Evolutionary conservation across 257 asterid genomes (phyloP), one percentile per base, ranked within the genome.

Genomic region (Solanum peruvianum): DNA sequence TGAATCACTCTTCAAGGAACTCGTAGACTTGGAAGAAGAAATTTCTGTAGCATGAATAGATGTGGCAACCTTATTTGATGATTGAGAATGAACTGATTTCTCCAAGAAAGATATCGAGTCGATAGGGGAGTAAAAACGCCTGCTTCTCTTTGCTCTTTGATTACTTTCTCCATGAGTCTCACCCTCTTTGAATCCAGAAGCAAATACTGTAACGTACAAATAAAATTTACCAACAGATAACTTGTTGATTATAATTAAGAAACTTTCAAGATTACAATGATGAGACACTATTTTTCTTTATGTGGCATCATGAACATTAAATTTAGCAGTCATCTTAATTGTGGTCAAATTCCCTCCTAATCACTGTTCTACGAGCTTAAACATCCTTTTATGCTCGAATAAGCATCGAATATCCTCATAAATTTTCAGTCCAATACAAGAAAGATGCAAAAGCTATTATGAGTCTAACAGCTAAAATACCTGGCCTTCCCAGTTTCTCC

Each of bases 61-160:
- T 2, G 56, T 49, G 39, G 56, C 62, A 25, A 42, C 64, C 37
- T 52, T 25, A 41, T 39, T 87, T 49, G 21, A 44, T 23, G 87
- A 71, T 72, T 76, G 86, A 62, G 84, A 85, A 44, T 56, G 27
- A 87, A 72, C 88, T 11, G 87, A 88, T 11, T 75, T 71, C 83
- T 86, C 85, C 85, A 39, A 69, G 66, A 44, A 66, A 58, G 27
- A 39, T 60, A 39, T 64, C 2, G 77, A 90, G 80, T 86, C 85
- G 33, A 69, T 31, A 15, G 86, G 82, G 41, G 89, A 87, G 86
- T 84, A 71, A 39, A 76, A 31, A 62, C 86, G 42, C 49, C 84
- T 87, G 87, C 85, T 89, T 89, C 93, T 86, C 82, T 91, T 92
- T 25, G 86, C 88, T 87, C 87, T 82, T 81, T 86, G 16, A 62